Percentiles rank a stretch among this genome's conserved stretches.
Conservation (phyloP, 2,329 filamentous ascomycete species). For the Macrophomina phaseolina region DNA sequence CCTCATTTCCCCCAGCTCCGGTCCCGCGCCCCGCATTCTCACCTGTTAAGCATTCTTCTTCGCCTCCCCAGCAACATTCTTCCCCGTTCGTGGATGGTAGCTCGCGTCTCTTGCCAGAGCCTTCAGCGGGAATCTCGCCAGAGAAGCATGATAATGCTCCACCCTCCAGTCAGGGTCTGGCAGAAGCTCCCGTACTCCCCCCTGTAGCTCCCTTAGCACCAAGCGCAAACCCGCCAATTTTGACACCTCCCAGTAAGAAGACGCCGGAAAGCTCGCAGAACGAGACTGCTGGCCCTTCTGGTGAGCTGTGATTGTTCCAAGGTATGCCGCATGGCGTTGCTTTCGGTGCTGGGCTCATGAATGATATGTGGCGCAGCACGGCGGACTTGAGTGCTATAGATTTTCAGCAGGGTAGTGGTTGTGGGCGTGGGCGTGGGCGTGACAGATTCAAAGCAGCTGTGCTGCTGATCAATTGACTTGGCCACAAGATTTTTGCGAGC, state of each 20-base stretch:
- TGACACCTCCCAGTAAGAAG: conserved; percentile 67
- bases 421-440: background rate
- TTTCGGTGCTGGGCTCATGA: too few relatives aligned
- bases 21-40: conserved; percentile 43
- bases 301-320: background rate
- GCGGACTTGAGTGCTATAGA: background rate
- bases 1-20: conserved; percentile 49
- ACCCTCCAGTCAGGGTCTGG: conserved; percentile 40
- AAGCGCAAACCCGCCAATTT: conserved; percentile 61
- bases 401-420: background rate
- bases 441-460: background rate
- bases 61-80: conserved; percentile 42
- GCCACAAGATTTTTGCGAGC: background rate
- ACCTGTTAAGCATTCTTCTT: conserved; percentile 45
- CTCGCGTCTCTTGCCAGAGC: conserved; percentile 42
- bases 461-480: background rate
- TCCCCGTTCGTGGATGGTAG: conserved; percentile 32
- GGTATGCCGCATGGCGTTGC: too few relatives aligned
- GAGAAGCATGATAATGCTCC: conserved; percentile 52
- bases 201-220: conserved; percentile 64
- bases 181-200: conserved; percentile 58
- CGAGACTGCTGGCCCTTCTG: background rate
- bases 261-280: conserved; percentile 33
- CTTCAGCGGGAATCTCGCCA: conserved; percentile 51
- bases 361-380: background rate